Evolutionary conservation across 1,284 basidiomycete species (phyloP), one percentile per base, ranked within the genome.

Genomic region (Fomes fomentarius): DNA sequence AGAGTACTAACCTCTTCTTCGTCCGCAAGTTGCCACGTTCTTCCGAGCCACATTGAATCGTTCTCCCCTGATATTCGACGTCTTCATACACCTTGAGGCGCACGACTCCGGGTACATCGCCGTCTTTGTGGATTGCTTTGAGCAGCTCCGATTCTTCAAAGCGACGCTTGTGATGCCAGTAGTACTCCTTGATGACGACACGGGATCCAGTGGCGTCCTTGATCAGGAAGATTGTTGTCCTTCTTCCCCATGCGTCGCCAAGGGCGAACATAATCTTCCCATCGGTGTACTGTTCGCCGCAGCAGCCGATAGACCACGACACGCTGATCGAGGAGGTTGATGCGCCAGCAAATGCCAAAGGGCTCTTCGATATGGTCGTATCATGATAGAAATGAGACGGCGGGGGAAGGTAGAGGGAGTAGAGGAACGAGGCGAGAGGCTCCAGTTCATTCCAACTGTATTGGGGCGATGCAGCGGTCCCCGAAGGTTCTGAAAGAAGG

Each of bases 401-500:
- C 3, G 21, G 41, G 4, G 53, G 47, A 24, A 17, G 1, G 17
- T 55, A 55, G 22, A 38, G 42, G 21, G 53, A 46, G 42, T 50
- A 50, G 35, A 55, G 1, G 25, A 40, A 55, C 24, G 47, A 40
- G 6, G 26, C 19, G 14, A 52, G 50, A 10, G 35, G 35, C 17
- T 31, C 30, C 14, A 38, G 34, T n/a, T 48, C 8, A 26, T 40
- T 22, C 47, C 47, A 39, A 0, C 9, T n/a, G 21, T 34, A 45
- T 38, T 40, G 19, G 22, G 25, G 17, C 3, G 50, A 52, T 12
- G 50, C 50, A 19, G 43, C 26, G 12, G 42, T 26, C 10, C 51
- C 51, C 3, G 38, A 14, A 7, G 51, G 56, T 21, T 40, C 40
- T 8, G 47, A 47, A 14, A 43, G 48, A 15, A 57, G 15, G 38